Evolutionary conservation across 305 asterid species (phyloP), one percentile per base, ranked within the genome.

Genomic region (Euphrasia arctica): DNA sequence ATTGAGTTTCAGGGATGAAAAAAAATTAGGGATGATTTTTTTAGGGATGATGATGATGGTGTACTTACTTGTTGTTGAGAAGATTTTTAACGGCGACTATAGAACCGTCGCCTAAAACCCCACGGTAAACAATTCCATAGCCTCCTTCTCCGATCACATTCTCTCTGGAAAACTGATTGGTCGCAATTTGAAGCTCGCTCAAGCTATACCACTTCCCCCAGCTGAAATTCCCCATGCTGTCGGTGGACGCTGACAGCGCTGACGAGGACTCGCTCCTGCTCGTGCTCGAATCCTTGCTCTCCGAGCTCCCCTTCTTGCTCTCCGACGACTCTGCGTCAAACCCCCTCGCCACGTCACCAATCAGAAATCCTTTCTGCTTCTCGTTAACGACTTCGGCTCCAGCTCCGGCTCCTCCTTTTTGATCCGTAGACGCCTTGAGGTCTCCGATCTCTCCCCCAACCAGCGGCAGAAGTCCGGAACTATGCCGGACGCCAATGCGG

Each of bases 121-220:
- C 96, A 36, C 89, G 86, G 70, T 82, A 91, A 31, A 89, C 98
- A 66, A 91, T 67, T 4, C 98, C 98, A 28, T 86, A 89, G 47
- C 96, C 98, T 31, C 98, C 98, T 72, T 88, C 86, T 67, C 98
- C 98, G 45, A 91, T 75, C 79, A 91, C 94, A 79, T 77, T 86
- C 70, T 76, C 88, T 4, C 65, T 70, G 5, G 85, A 69, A 51
- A 91, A 91, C 50, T 79, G 82, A 62, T 78, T 72, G 0, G 98
- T 91, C 2, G 98, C 95, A 41, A 65, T 63, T 70, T 86, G 87
- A 56, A 91, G 90, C 81, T 89, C 98, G 67, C 64, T 77, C 63
- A 89, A 70, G 72, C 85, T 81, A 69, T 82, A 89, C 90, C 91
- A 86, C 64, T 85, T 71, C 11, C 98, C 98, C 98, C 98, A 91